phyloP scores from a whole-genome alignment of 169 alveolate genomes.

The Plasmodium gonderi region DNA sequence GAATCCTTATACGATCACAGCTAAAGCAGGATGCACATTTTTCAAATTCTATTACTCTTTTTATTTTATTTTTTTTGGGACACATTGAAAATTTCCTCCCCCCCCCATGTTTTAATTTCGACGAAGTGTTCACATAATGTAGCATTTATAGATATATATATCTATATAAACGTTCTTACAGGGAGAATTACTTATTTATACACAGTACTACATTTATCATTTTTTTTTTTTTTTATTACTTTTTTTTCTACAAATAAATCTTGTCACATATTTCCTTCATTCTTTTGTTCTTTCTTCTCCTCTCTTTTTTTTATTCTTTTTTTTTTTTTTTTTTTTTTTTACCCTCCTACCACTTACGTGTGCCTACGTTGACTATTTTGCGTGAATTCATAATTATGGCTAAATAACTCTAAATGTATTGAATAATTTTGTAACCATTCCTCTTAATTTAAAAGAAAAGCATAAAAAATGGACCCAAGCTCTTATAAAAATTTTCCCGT shows the following conservation, averaged over 20 bases:
- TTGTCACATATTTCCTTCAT: too few species aligned
- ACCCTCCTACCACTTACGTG: not conserved
- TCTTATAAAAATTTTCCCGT: slow-evolving; percentile 56
- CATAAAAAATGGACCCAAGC: slow-evolving; percentile 62
- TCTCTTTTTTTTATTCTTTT: too few species aligned
- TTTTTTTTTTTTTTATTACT: too few species aligned
- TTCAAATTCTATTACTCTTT: not conserved
- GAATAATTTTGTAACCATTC: not conserved
- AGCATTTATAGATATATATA: not conserved
- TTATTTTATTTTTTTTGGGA: not conserved
- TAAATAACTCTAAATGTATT: not conserved
- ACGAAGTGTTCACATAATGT: not conserved
- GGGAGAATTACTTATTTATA: too few species aligned
- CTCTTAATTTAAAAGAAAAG: slow-evolving; percentile 6
- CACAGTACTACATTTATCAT: too few species aligned
- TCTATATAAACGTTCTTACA: too few species aligned
- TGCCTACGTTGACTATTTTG: not conserved
- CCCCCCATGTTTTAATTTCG: not conserved
- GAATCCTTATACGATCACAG: not conserved
- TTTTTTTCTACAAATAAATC: too few species aligned
- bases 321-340: not conserved
- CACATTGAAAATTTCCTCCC: not conserved
- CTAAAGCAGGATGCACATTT: not conserved
- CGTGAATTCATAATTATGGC: slow-evolving; percentile 10
- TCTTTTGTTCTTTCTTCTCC: too few species aligned